Evolutionary conservation across 2,329 filamentous ascomycete species (phyloP).

Genomic region (Cryphonectria naterciae): DNA sequence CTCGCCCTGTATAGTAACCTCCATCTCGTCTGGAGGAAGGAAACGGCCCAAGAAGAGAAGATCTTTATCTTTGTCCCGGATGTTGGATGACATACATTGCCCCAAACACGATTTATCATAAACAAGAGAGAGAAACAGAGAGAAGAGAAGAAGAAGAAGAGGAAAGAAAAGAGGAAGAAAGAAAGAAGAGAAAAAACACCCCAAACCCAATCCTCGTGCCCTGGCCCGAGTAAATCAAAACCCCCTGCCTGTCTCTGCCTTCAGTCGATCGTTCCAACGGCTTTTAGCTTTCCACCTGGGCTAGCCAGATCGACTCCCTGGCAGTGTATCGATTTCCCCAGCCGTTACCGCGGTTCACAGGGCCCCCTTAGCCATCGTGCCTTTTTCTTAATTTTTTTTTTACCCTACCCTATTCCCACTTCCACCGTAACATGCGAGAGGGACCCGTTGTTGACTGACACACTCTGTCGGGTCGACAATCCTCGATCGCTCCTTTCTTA

Average conservation of each 20-base stretch:
- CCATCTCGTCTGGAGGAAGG: background rate
- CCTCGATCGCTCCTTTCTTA: constrained; percentile 19
- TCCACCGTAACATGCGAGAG: constrained; percentile 21
- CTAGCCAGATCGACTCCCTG: constrained; percentile 14
- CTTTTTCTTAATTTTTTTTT: background rate
- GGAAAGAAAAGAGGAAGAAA: background rate
- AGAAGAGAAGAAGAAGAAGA: background rate
- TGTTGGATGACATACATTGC: constrained; percentile 23
- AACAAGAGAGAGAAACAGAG: constrained; percentile 1
- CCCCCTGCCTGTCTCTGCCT: background rate
- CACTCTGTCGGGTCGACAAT: constrained; percentile 26
- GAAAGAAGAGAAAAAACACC: background rate
- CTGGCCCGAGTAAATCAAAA: background rate
- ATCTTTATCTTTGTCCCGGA: constrained; percentile 16
- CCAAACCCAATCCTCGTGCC: background rate
- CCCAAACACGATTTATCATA: background rate
- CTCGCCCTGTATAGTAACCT: background rate
- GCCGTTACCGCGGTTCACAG: constrained; percentile 13
- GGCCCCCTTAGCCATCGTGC: background rate
- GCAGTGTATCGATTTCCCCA: constrained; percentile 1
- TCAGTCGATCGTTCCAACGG: constrained; percentile 1
- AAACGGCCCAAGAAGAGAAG: constrained; percentile 1
- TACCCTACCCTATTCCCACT: constrained; percentile 22
- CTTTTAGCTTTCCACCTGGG: constrained; percentile 8
- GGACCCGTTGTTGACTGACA: constrained; percentile 28